A percentile compares a stretch with the other conserved stretches of the same genome.
Evolutionary conservation across 2,329 filamentous ascomycete species (phyloP).

Genomic region (Xylariaceae sp.): DNA sequence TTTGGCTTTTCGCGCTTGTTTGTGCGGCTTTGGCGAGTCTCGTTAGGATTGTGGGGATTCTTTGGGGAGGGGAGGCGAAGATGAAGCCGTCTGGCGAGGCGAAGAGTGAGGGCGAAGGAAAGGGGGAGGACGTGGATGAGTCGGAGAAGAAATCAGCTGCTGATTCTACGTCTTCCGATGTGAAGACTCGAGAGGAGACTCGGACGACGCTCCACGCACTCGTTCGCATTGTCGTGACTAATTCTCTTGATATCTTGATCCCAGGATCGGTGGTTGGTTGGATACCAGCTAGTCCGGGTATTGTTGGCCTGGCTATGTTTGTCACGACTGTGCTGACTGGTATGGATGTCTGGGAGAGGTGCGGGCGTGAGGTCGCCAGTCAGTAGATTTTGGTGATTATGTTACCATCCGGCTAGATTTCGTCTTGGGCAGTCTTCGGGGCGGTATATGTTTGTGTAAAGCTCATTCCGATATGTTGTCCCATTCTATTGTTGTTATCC

Average conservation of each 20-base stretch:
- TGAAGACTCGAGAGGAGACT: conserved; percentile 28
- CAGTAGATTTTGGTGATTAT: background rate
- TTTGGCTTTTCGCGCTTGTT: conserved; percentile 62
- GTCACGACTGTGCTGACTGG: conserved; percentile 58
- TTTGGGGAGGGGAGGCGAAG: conserved; percentile 27
- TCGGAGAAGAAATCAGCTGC: conserved; percentile 9
- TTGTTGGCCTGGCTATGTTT: conserved; percentile 55
- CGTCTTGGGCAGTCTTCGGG: no score
- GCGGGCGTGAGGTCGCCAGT: conserved; percentile 30
- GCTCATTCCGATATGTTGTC: background rate
- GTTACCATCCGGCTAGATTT: no score
- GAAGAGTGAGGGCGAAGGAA: conserved; percentile 14
- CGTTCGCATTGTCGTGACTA: conserved; percentile 47
- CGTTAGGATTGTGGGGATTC: conserved; percentile 38
- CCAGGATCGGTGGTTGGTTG: conserved; percentile 58
- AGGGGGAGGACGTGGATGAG: conserved; percentile 11
- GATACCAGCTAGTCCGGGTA: conserved; percentile 46
- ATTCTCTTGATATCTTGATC: conserved; percentile 57
- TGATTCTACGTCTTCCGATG: background rate
- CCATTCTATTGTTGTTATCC: background rate
- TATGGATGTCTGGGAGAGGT: conserved; percentile 56
- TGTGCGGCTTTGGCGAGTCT: conserved; percentile 44
- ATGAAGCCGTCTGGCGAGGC: background rate
- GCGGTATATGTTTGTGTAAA: no score
- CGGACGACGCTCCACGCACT: conserved; percentile 34